Conservation (phyloP, 306 rosid species). For the Trifolium subterraneum region DNA sequence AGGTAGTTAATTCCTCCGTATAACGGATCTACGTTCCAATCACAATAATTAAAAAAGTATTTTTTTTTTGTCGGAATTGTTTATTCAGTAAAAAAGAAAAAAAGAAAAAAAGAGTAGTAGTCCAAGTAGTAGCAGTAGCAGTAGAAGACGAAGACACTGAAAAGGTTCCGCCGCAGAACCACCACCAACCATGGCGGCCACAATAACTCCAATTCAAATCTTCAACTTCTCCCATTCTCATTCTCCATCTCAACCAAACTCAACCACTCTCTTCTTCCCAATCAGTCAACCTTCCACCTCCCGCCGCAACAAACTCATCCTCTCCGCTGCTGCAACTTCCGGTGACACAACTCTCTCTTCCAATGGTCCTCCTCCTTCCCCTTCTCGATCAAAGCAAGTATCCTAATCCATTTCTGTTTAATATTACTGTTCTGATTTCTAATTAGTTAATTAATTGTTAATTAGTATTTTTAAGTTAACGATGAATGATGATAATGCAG, state of each 20-base stretch:
- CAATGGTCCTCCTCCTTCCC: slow-evolving; percentile 42
- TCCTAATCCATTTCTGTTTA: neutral
- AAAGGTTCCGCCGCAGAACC: no score
- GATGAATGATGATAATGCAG: slow-evolving; percentile 40
- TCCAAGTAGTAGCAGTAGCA: no score
- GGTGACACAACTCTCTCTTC: slow-evolving; percentile 37
- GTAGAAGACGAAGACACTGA: no score
- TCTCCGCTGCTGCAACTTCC: slow-evolving; percentile 46
- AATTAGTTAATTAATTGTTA: neutral
- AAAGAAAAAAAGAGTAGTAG: no score
- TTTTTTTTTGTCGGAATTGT: no score
- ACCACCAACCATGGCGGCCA: slow-evolving; percentile 52
- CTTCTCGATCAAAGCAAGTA: slow-evolving; percentile 53
- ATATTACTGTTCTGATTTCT: neutral
- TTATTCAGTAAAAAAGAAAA: no score
- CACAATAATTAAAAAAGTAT: no score
- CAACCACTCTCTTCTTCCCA: slow-evolving; percentile 24
- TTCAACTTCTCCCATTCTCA: slow-evolving; percentile 12
- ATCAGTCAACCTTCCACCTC: slow-evolving; percentile 30
- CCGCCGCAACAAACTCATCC: slow-evolving; percentile 45
- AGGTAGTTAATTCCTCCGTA: no score
- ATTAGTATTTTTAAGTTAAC: neutral
- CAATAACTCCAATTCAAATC: slow-evolving; percentile 38
- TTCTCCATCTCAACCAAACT: slow-evolving; percentile 26
- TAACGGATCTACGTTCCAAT: no score